Percentiles rank a stretch among this genome's conserved stretches.
phyloP scores from a whole-genome alignment of 352 stramenopile species.

The Blastocystis sp. region DNA sequence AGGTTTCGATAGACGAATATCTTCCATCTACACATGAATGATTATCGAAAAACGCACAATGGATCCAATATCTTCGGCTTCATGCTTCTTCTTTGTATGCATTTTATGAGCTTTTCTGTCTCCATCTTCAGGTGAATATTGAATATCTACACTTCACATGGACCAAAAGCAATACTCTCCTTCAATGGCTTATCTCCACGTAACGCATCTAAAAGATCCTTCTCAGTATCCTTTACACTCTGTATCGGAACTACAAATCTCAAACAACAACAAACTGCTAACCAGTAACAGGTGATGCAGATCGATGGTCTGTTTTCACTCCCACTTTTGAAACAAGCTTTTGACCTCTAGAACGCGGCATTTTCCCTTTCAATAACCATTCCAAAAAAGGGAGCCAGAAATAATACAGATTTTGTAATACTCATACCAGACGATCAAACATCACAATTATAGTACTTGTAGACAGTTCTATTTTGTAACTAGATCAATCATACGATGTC shows the following conservation, averaged over 20 bases:
- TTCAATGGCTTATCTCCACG: no score
- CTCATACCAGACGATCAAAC: not conserved
- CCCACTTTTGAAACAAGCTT: not conserved
- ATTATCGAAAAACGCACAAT: not conserved
- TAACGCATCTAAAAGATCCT: no score
- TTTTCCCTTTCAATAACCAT: not conserved
- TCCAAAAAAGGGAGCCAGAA: not conserved
- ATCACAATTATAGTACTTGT: not conserved
- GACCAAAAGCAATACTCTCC: no score
- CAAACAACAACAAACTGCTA: not conserved
- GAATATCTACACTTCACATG: no score
- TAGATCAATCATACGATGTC: constrained; percentile 1
- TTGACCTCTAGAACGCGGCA: not conserved
- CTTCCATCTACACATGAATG: not conserved
- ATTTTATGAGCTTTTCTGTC: no score
- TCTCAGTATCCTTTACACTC: not conserved
- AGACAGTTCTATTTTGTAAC: not conserved
- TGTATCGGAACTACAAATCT: not conserved
- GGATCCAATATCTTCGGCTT: not conserved
- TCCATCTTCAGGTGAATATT: no score
- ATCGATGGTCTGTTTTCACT: not conserved
- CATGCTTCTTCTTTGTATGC: not conserved
- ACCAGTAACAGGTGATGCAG: not conserved
- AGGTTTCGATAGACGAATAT: not conserved
- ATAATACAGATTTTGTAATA: not conserved